Evolutionary conservation across 2,329 filamentous ascomycete genomes (phyloP), one percentile per base, ranked within the genome.

Genomic region (Domatiomyces globalis): DNA sequence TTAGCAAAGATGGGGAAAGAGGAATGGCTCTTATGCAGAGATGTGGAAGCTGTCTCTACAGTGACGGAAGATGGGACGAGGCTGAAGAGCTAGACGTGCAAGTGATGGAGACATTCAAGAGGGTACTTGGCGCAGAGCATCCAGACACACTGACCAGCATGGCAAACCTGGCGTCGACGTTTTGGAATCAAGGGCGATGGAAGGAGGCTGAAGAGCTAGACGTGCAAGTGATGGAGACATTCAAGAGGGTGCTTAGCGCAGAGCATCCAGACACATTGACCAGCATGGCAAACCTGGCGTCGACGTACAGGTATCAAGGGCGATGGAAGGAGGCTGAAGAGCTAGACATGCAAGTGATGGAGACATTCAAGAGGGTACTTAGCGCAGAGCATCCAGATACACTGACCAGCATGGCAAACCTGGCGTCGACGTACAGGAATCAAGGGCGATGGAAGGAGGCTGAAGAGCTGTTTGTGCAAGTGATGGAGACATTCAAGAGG

Each of bases 371-470:
- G 42, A 51, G 43, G 43, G 39, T 57, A 20, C 52, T 62, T 12
- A 61, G 61, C 1, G 22, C 47, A 12, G 58, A 64, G 42, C 58
- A 64, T 54, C 58, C 55, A 18, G 36, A 56, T 17, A 65, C 62
- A 5, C 52, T 63, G 15, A 49, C n/a, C n/a, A n/a, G n/a, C n/a
- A n/a, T n/a, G n/a, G n/a, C n/a, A n/a, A n/a, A n/a, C n/a, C n/a
- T n/a, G n/a, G n/a, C n/a, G n/a, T n/a, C n/a, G n/a, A n/a, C n/a
- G n/a, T n/a, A n/a, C n/a, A n/a, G n/a, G n/a, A n/a, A n/a, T n/a
- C n/a, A n/a, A n/a, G n/a, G n/a, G n/a, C n/a, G 54, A 4, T 57
- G 53, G 33, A 18, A 52, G 17, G 54, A 58, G 45, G 54, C 54
- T 5, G 51, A 58, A 36, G 17, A 45, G 43, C 39, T 63, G 8